These are phyloP conservation scores for Rhodomyrtus psidioides DNA, from an alignment of 441 rosid species.

Conservation along the genomic window DNA sequence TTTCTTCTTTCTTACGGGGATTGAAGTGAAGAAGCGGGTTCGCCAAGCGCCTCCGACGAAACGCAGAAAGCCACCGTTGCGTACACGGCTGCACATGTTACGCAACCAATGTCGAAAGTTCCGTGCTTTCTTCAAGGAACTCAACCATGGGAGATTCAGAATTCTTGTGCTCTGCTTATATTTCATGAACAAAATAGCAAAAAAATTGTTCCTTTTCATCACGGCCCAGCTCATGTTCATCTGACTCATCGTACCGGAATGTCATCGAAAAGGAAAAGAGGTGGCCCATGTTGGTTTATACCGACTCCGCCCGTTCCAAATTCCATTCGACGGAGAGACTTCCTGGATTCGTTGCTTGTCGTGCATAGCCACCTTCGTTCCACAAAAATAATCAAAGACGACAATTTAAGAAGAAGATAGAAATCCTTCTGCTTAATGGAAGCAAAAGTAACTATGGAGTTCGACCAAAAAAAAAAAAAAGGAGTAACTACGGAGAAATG, in stretches of 20 bases:
- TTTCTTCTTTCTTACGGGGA: background rate
- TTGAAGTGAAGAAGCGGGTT: background rate
- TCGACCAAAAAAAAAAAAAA: too few relatives aligned
- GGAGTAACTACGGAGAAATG: background rate
- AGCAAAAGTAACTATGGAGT: background rate
- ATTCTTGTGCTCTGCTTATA: background rate
- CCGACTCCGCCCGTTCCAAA: background rate
- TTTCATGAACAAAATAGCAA: background rate
- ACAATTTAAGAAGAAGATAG: background rate
- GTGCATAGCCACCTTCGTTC: background rate
- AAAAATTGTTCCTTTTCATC: background rate
- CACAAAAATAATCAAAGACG: background rate
- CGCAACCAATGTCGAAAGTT: background rate
- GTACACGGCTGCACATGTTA: background rate
- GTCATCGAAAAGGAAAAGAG: background rate
- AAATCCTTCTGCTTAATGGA: background rate
- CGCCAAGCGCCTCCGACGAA: background rate
- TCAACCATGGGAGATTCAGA: background rate
- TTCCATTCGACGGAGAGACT: background rate
- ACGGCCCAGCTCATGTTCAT: background rate
- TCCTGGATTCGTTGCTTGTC: background rate
- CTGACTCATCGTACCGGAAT: background rate
- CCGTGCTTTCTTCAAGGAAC: background rate
- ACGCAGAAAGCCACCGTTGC: background rate
- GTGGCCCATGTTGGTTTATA: background rate